Conservation (phyloP, 2,329 filamentous ascomycete species). For the Fusarium ambrosium region DNA sequence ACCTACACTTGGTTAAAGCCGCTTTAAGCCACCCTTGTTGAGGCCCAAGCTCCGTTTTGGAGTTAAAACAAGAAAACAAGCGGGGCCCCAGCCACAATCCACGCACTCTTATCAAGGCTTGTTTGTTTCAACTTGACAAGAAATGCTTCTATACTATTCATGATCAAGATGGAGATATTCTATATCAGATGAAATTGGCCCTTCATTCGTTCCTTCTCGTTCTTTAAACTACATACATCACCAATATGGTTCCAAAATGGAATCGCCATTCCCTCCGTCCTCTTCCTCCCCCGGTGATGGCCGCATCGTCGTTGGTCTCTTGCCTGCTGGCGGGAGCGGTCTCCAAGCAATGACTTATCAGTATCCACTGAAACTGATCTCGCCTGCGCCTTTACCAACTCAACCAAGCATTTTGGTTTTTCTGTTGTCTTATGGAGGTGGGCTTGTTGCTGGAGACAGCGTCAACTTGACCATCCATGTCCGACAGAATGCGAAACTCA, state of each 20-base stretch:
- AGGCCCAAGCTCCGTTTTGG: neutral
- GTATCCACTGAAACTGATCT: conserved; percentile 94
- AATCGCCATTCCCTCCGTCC: conserved; percentile 82
- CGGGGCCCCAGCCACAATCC: conserved; percentile 36
- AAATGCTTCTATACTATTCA: neutral
- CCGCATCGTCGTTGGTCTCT: conserved; percentile 77
- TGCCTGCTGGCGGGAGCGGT: conserved; percentile 79
- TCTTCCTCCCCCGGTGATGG: conserved; percentile 83
- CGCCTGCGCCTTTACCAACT: conserved; percentile 76
- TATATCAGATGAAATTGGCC: conserved; percentile 5
- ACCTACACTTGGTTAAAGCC: conserved; percentile 14
- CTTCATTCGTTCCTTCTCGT: neutral
- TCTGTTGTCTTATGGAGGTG: conserved; percentile 93
- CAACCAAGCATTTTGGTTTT: conserved; percentile 84
- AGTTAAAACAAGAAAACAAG: conserved; percentile 5
- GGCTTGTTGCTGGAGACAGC: conserved; percentile 88
- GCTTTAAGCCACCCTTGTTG: conserved; percentile 12
- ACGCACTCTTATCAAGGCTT: conserved; percentile 12
- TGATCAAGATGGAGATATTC: conserved; percentile 29
- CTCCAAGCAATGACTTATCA: conserved; percentile 86
- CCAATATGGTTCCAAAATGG: conserved; percentile 55
- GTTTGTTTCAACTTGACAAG: conserved; percentile 1
- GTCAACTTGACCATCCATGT: conserved; percentile 81
- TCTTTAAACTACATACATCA: conserved; percentile 1
- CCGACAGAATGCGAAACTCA: conserved; percentile 74